These are phyloP conservation scores for Paraphoma chrysanthemicola DNA, from an alignment of 2,329 filamentous ascomycete genomes.

Conservation along the genomic window DNA sequence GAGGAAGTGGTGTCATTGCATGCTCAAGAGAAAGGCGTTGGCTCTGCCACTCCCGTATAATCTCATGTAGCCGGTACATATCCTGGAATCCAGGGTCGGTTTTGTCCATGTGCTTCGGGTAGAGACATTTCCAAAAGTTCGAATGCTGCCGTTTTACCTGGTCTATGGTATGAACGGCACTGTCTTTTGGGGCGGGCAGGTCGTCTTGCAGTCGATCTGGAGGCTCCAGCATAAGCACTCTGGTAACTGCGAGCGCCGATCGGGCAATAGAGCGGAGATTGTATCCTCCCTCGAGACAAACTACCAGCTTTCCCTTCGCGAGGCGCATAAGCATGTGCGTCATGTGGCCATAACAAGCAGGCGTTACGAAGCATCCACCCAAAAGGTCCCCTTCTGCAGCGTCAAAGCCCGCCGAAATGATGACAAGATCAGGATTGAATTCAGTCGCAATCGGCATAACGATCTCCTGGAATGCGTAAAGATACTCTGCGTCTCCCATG, in stretches of 20 bases:
- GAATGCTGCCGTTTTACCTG: constrained; percentile 66
- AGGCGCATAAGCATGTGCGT: constrained; percentile 99
- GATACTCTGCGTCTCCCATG: constrained; percentile 96
- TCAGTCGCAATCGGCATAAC: constrained; percentile 96
- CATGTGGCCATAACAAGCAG: constrained; percentile 95
- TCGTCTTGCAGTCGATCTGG: constrained; percentile 66
- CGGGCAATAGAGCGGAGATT: constrained; percentile 92
- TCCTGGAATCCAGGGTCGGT: constrained; percentile 35
- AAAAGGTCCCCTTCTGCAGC: constrained; percentile 92
- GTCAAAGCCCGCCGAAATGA: constrained; percentile 95
- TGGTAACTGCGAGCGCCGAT: constrained; percentile 88
- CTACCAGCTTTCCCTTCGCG: constrained; percentile 85
- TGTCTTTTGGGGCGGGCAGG: constrained; percentile 54
- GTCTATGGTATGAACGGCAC: constrained; percentile 63
- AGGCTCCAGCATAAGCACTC: constrained; percentile 93
- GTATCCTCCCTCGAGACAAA: constrained; percentile 95
- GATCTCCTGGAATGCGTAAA: constrained; percentile 93
- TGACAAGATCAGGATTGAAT: constrained; percentile 92
- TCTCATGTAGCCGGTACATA: constrained; percentile 73
- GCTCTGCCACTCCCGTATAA: constrained; percentile 79
- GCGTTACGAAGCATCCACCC: constrained; percentile 90
- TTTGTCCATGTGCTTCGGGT: constrained; percentile 63
- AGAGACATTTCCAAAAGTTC: constrained; percentile 86
- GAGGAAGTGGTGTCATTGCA: constrained; percentile 78
- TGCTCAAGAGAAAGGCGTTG: constrained; percentile 73